Evolutionary conservation across 2,329 filamentous ascomycete species (phyloP), one percentile per base, ranked within the genome.

Genomic region (Xylaria sp.): DNA sequence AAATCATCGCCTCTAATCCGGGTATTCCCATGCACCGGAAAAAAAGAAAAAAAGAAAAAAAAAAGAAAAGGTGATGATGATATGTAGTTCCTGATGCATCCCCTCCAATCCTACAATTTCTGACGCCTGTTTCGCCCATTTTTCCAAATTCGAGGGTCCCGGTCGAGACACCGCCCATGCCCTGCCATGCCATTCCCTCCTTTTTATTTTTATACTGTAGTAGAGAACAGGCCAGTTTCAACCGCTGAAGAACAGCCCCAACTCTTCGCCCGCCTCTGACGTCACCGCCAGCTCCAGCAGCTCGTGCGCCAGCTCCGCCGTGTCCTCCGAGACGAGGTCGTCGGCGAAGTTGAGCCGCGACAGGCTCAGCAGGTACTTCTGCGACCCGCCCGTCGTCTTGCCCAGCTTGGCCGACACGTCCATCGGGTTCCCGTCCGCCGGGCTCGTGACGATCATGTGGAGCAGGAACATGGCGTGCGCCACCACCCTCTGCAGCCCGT

Each of bases 341-440:
- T 90, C 88, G 6, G 89, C 90, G 78, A 97, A 97, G 0, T 93
- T 93, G n/a, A 98, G 81, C 48, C 95, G 83, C 0, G 93, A 94
- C 52, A 99, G 82, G 2, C 89, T 89, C 10, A 97, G 87, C 0
- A 97, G 83, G 75, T 97, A 95, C 60, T 94, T 93, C 75, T 97
- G 93, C 60, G 89, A 87, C 0, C 90, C 92, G 3, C 93, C 93
- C 5, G 88, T 85, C 0, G 92, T 87, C 9, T 87, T 86, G 0
- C 86, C 84, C 5, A 97, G 83, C 78, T 95, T 97, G 57, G 87
- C 85, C 57, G 89, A 86, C 70, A 97, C 87, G 72, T 95, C 87
- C 23, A 81, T 82, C 6, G 80, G 70, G 53, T 82, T 77, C 0
- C 83, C 79, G 2, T 84, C 86, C 12, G 76, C 70, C 0, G 83